Evolutionary conservation across 2,329 filamentous ascomycete species (phyloP).

Genomic region (Cytospora piceicola): DNA sequence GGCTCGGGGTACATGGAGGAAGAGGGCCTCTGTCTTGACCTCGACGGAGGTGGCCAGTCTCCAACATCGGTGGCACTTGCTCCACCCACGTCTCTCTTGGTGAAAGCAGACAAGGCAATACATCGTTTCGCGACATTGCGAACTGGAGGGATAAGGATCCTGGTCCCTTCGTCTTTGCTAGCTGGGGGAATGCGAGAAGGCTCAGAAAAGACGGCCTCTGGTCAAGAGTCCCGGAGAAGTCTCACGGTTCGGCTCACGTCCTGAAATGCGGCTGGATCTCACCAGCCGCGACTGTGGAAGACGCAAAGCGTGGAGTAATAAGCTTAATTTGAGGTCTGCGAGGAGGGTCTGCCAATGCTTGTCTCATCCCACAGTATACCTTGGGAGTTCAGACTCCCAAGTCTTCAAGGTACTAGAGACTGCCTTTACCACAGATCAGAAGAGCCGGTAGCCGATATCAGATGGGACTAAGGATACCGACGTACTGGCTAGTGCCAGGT

Average conservation of each 20-base stretch:
- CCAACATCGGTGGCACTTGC: neutral
- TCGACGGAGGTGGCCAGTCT: neutral
- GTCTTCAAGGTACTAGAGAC: neutral
- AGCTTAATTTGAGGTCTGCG: neutral
- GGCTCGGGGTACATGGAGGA: no score
- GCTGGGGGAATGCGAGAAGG: neutral
- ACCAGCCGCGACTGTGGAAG: neutral
- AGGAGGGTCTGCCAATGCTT: neutral
- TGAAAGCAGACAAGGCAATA: neutral
- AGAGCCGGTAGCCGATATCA: conserved; percentile 18
- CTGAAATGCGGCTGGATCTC: neutral
- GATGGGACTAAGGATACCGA: conserved; percentile 16
- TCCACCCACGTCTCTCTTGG: neutral
- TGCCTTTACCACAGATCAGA: neutral
- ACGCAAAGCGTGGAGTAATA: neutral
- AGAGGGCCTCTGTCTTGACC: neutral
- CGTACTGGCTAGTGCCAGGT: conserved; percentile 7
- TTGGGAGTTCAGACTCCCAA: neutral
- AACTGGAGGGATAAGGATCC: no score
- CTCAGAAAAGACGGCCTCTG: neutral
- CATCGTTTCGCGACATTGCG: neutral
- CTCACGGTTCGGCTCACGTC: neutral
- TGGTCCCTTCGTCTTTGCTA: neutral
- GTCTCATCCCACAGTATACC: neutral
- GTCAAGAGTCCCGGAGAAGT: neutral